phyloP scores from a whole-genome alignment of 495 filamentous ascomycete genomes.

The Glarea lozoyensis region DNA sequence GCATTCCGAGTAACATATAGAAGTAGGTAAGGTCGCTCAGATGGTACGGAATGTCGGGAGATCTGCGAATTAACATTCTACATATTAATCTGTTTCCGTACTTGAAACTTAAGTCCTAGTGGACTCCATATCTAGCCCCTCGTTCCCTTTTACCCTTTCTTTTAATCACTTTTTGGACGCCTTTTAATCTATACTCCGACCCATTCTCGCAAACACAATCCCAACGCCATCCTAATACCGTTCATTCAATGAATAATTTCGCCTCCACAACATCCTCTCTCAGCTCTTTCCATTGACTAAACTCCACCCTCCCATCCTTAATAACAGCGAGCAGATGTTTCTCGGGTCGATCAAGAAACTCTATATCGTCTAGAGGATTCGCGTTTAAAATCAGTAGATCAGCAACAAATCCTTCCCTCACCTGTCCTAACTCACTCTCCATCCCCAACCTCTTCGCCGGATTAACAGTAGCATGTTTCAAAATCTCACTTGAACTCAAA shows the following conservation, averaged over 20 bases:
- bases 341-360: conserved; percentile 37
- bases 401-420: conserved; percentile 31
- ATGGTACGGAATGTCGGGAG: too few species aligned
- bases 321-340: conserved; percentile 37
- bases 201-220: too few species aligned
- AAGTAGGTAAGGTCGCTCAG: too few species aligned
- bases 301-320: conserved; percentile 40
- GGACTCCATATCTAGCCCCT: too few species aligned
- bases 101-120: too few species aligned
- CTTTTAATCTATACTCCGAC: too few species aligned
- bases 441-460: conserved; percentile 36
- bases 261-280: conserved; percentile 4
- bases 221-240: too few species aligned
- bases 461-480: conserved; percentile 44
- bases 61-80: too few species aligned
- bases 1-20: too few species aligned
- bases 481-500: conserved; percentile 30
- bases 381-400: conserved; percentile 34
- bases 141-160: neutral
- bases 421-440: conserved; percentile 33
- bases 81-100: too few species aligned
- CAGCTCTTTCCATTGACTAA: conserved; percentile 33
- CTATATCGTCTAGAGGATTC: conserved; percentile 44
- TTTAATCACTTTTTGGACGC: neutral
- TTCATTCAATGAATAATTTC: conserved; percentile 4